These are phyloP conservation scores for Ascoidea rubescens DNA, from an alignment of 805 yeast species.

Conservation along the genomic window DNA sequence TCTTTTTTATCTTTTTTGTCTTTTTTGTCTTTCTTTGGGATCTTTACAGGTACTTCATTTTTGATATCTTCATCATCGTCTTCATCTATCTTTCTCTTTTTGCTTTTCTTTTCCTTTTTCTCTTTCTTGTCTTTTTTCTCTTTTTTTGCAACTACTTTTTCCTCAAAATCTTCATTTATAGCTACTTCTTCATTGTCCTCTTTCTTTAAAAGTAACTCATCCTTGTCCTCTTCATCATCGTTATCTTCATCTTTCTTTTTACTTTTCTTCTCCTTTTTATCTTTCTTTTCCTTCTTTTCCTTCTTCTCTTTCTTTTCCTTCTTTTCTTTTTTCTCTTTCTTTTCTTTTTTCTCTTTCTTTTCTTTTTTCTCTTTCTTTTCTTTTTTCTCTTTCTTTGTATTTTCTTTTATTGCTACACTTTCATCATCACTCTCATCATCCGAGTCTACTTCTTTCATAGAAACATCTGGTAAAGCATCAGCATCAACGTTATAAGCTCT, in stretches of 20 bases:
- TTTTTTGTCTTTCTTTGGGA: slow-evolving; percentile 20
- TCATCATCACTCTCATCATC: slow-evolving; percentile 25
- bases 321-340: slow-evolving; percentile 20
- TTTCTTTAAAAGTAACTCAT: no score
- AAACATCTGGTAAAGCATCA: slow-evolving; percentile 46
- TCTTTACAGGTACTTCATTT: slow-evolving; percentile 17
- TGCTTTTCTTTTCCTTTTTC: slow-evolving; percentile 22
- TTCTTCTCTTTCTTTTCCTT: slow-evolving; percentile 19
- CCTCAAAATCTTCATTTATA: not conserved
- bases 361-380: slow-evolving; percentile 21
- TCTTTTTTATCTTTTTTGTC: slow-evolving; percentile 15
- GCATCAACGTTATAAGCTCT: slow-evolving; percentile 92
- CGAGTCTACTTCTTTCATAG: slow-evolving; percentile 18
- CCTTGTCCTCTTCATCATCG: slow-evolving; percentile 19
- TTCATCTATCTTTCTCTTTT: slow-evolving; percentile 18
- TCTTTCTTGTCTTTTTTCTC: slow-evolving; percentile 19
- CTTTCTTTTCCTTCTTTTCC: slow-evolving; percentile 17
- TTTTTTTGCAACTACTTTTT: slow-evolving; percentile 15
- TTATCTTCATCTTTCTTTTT: slow-evolving; percentile 19
- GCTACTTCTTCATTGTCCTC: slow-evolving; percentile 7
- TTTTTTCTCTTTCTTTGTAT: slow-evolving; percentile 20
- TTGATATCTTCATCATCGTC: slow-evolving; percentile 16
- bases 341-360: slow-evolving; percentile 15
- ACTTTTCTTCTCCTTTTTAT: slow-evolving; percentile 16
- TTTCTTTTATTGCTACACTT: slow-evolving; percentile 21